Evolutionary conservation across 208 protist genomes (phyloP).

Genomic region (Porcisia deanei): DNA sequence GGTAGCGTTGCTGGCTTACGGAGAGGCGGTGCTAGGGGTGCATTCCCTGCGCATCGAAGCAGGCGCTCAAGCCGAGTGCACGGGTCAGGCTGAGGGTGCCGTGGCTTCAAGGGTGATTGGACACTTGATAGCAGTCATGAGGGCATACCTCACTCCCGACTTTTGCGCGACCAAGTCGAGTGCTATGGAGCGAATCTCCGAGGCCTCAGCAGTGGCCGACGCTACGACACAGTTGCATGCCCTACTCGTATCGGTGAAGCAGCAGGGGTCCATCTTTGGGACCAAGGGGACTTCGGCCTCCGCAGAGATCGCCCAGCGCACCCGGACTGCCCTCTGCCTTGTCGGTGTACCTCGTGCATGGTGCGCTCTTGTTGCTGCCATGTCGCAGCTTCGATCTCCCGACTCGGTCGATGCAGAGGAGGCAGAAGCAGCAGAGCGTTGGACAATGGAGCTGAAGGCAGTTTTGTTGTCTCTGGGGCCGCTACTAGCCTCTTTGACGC

Average conservation of each 20-base stretch:
- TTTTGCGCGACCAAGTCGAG: not conserved
- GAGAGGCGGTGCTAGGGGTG: constrained; percentile 15
- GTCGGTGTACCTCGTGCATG: constrained; percentile 11
- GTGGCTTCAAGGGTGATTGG: not conserved
- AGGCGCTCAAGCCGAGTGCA: not conserved
- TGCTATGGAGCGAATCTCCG: not conserved
- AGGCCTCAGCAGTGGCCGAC: not conserved
- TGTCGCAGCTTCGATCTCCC: not conserved
- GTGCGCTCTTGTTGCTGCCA: constrained; percentile 1
- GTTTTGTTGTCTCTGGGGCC: constrained; percentile 18
- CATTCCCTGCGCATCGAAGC: not conserved
- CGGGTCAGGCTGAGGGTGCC: not conserved
- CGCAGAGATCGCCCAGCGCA: not conserved
- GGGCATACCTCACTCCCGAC: not conserved
- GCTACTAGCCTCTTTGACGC: constrained; percentile 23
- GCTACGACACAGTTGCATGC: constrained; percentile 10
- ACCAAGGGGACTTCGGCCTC: not conserved
- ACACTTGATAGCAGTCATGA: constrained; percentile 7
- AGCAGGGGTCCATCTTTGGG: not conserved
- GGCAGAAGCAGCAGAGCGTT: not conserved
- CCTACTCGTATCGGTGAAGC: constrained; percentile 4
- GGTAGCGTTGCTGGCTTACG: constrained; percentile 22
- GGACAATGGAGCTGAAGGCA: constrained; percentile 14
- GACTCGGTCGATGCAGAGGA: not conserved
- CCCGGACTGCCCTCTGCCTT: not conserved